Evolutionary conservation across 2,329 filamentous ascomycete species (phyloP).

Genomic region (Leptographium lundbergii): DNA sequence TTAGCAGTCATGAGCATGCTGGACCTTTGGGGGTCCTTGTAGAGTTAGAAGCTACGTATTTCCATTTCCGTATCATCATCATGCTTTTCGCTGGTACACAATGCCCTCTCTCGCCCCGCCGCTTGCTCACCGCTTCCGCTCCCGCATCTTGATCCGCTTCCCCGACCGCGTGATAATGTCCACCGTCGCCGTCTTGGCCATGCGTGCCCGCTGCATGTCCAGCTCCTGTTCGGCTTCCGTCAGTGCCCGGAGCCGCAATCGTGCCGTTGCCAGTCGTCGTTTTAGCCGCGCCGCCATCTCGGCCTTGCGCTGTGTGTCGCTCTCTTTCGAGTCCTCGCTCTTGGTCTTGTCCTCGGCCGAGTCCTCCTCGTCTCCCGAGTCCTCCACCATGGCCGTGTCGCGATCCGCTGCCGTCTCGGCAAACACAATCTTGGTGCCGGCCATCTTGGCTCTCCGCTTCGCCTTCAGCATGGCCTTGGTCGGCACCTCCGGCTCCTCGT

Average conservation of each 20-base stretch:
- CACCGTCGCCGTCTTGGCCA: slow-evolving; percentile 52
- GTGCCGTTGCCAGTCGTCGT: slow-evolving; percentile 34
- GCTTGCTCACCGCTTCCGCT: slow-evolving; percentile 42
- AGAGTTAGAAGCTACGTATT: too few relatives aligned
- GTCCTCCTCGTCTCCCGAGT: slow-evolving; percentile 18
- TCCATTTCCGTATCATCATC: neutral
- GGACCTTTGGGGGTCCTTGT: too few relatives aligned
- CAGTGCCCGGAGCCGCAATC: slow-evolving; percentile 41
- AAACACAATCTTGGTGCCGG: slow-evolving; percentile 39
- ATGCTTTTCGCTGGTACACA: neutral
- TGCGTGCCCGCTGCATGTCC: slow-evolving; percentile 46
- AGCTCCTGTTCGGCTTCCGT: slow-evolving; percentile 43
- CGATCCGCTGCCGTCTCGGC: slow-evolving; percentile 27
- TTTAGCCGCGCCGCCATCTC: slow-evolving; percentile 33
- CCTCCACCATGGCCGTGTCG: slow-evolving; percentile 20
- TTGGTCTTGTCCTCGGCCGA: slow-evolving; percentile 15
- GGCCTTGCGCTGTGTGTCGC: slow-evolving; percentile 21
- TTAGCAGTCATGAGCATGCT: too few relatives aligned
- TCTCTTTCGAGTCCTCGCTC: slow-evolving; percentile 10
- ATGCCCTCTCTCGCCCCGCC: too few relatives aligned
- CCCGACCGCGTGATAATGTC: slow-evolving; percentile 47
- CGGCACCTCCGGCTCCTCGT: slow-evolving; percentile 16
- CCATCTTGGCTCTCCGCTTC: slow-evolving; percentile 1
- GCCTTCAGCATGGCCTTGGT: slow-evolving; percentile 11
- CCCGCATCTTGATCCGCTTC: slow-evolving; percentile 49